Percentiles rank a stretch among this genome's conserved stretches.
phyloP scores from a whole-genome alignment of 2,329 filamentous ascomycete species.

The Phialemoniopsis sp. region DNA sequence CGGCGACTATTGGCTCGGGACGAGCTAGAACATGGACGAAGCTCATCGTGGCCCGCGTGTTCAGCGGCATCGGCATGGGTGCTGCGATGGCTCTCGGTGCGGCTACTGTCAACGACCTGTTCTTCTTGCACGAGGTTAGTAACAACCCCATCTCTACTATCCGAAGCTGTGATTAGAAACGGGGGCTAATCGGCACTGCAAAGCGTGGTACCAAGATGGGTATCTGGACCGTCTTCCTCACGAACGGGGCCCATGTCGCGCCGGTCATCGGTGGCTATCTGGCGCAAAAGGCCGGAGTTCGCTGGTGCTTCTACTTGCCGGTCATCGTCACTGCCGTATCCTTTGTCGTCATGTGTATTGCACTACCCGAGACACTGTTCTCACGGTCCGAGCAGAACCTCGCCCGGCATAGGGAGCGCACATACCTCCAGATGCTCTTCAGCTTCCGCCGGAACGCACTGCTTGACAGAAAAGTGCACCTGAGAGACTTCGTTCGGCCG shows the following conservation, averaged over 20 bases:
- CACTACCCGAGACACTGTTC: constrained; percentile 6
- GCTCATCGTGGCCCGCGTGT: constrained; percentile 4
- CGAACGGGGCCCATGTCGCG: constrained; percentile 6
- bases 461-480: constrained; percentile 4
- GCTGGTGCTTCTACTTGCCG: constrained; percentile 7
- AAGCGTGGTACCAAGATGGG: constrained; percentile 8
- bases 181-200: too few relatives aligned
- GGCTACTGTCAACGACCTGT: constrained; percentile 7
- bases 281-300: constrained; percentile 4
- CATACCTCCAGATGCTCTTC: constrained; percentile 7
- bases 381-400: constrained; percentile 4
- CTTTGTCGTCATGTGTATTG: constrained; percentile 4
- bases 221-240: constrained; percentile 7
- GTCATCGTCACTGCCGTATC: constrained; percentile 4
- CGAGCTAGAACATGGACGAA: constrained; percentile 3
- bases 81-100: constrained; percentile 5
- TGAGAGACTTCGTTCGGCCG: constrained; percentile 1
- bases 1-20: constrained; percentile 2
- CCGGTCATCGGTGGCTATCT: constrained; percentile 8
- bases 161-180: background rate
- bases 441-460: constrained; percentile 5
- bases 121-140: constrained; percentile 8
- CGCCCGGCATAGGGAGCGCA: constrained; percentile 5
- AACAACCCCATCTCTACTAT: background rate
- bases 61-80: constrained; percentile 6